Conservation (phyloP, 805 yeast genomes). For the Candida patagonica region DNA sequence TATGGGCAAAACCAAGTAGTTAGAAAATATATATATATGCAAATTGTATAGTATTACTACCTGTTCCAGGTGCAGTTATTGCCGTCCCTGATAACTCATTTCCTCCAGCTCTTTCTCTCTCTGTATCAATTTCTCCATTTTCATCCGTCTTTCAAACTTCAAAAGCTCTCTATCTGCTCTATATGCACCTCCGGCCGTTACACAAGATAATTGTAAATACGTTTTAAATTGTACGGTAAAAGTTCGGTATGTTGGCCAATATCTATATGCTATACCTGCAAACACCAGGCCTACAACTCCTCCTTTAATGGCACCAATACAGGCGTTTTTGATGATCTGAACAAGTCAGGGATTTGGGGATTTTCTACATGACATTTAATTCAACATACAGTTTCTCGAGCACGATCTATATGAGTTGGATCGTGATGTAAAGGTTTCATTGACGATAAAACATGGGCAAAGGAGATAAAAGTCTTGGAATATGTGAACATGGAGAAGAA, state of each 20-base stretch:
- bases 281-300: conserved; percentile 13
- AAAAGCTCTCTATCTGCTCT: conserved; percentile 15
- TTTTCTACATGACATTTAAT: background rate
- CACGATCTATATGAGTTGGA: conserved; percentile 18
- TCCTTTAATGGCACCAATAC: conserved; percentile 16
- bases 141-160: conserved; percentile 14
- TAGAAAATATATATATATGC: no score
- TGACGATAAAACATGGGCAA: no score
- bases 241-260: conserved; percentile 15
- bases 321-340: conserved; percentile 13
- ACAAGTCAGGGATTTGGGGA: background rate
- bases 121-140: conserved; percentile 10
- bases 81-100: background rate
- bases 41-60: no score
- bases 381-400: conserved; percentile 17
- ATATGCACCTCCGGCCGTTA: conserved; percentile 12
- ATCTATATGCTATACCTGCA: conserved; percentile 13
- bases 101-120: conserved; percentile 13
- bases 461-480: no score
- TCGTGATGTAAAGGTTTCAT: conserved; percentile 22
- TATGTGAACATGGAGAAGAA: no score
- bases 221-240: conserved; percentile 17
- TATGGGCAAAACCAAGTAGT: no score
- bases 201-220: conserved; percentile 16
- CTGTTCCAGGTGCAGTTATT: background rate